Conservation (phyloP, 176 grass and related monocot species). For the Avena insularis region DNA sequence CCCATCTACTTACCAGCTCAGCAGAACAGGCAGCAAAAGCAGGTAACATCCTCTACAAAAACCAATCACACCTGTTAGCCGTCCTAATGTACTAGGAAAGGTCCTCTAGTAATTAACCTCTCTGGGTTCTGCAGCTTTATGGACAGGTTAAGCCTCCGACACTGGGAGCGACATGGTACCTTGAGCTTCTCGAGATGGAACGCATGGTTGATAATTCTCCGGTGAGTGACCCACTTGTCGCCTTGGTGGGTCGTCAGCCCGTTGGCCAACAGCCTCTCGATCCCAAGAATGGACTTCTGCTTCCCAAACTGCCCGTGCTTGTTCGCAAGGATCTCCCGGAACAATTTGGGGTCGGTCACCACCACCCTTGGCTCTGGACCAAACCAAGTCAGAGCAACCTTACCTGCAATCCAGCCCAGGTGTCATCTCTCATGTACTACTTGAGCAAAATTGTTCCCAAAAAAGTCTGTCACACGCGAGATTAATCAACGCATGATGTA, state of each 20-base stretch:
- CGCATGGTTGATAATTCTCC: constrained; percentile 71
- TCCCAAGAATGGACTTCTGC: neutral
- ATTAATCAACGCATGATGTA: neutral
- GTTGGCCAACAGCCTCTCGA: neutral
- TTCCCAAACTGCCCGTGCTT: constrained; percentile 50
- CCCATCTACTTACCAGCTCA: constrained; percentile 58
- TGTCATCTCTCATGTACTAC: neutral
- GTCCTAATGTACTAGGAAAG: neutral
- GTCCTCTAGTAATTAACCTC: neutral
- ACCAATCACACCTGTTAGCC: neutral
- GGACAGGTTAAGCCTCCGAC: neutral
- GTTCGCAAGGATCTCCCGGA: constrained; percentile 57
- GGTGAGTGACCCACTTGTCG: constrained; percentile 66
- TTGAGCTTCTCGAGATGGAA: constrained; percentile 82
- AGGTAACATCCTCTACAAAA: constrained; percentile 58
- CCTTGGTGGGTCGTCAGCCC: constrained; percentile 48
- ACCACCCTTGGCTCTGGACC: constrained; percentile 44
- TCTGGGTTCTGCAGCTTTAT: neutral
- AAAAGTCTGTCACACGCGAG: neutral
- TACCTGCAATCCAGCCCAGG: constrained; percentile 45
- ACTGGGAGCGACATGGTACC: constrained; percentile 11
- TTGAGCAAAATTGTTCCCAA: neutral
- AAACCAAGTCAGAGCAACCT: constrained; percentile 53
- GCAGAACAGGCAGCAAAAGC: constrained; percentile 47
- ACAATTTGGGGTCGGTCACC: constrained; percentile 41